Base-by-base conservation (phyloP, 768 basidiomycete genomes). In the Auricularia sp. region DNA sequence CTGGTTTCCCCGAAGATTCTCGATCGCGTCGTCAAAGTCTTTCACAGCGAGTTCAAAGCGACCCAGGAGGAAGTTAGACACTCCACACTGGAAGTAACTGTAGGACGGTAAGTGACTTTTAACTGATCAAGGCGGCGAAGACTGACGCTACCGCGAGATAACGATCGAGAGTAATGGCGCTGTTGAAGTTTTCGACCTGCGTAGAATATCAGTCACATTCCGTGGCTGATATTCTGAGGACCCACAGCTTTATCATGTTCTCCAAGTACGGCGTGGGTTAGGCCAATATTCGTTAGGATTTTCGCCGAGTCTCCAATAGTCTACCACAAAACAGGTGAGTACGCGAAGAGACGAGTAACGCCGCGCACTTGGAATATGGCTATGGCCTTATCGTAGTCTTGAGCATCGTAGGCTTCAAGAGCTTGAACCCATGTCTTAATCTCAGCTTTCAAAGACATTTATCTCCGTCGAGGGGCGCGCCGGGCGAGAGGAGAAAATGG, bases 211-310 rank as follows among this genome's bases (percentile, higher is more conserved):
- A 51, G 47, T 18, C 18, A 51, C 47, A 18, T 51, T 1, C 18
- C 18, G 47, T 6, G 21, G 47, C 47, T 10, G 10, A 18, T 6
- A 18, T 18, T 42, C 47, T 51, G 21, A 51, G 47, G 10, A 51
- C 47, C 6, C 21, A 51, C 47, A 61, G 94, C 94, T 14, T 84
- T 81, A 72, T 89, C 87, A 71, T 96, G 94, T 72, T 92, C 87
- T 67, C 94, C 91, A 13, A 94, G 80, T 42, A 93, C 95, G 56
- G 95, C 94, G 69, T 91, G 89, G 72, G 98, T 94, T 65, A 98
- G 80, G 13, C 90, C 95, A 78, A 97, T 91, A 73, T 97, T 97
- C 56, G 90, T 90, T 66, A 90, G 83, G 71, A 97, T 92, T 78
- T 93, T 93, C 66, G 91, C 92, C 24, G 86, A 88, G 72, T 94